These are phyloP conservation scores for Entomortierella parvispora DNA, from an alignment of 192 early-diverging fungal genomes.

Conservation along the genomic window DNA sequence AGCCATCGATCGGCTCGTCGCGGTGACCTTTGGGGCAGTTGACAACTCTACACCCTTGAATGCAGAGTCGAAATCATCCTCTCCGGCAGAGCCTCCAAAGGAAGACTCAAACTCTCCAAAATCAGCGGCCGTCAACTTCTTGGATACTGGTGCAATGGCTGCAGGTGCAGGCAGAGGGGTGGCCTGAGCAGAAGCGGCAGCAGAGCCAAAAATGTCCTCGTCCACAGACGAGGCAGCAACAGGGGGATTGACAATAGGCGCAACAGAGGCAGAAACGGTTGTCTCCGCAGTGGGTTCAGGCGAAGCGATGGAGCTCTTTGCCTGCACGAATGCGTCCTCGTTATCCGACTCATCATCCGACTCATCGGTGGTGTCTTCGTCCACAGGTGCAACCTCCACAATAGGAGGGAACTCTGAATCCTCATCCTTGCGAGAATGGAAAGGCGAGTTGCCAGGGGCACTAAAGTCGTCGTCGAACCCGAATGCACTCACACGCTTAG, in stretches of 20 bases:
- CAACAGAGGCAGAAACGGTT: not conserved
- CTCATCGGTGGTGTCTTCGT: slow-evolving; percentile 42
- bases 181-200: not conserved
- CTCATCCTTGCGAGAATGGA: slow-evolving; percentile 12
- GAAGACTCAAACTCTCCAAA: slow-evolving; percentile 44
- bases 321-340: slow-evolving; percentile 37
- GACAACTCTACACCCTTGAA: slow-evolving; percentile 45
- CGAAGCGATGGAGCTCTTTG: slow-evolving; percentile 28
- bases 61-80: slow-evolving; percentile 40
- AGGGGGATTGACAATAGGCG: not conserved
- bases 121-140: slow-evolving; percentile 44
- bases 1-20: not conserved
- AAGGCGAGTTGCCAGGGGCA: slow-evolving; percentile 4
- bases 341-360: slow-evolving; percentile 24
- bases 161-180: not conserved
- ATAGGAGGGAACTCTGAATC: slow-evolving; percentile 50
- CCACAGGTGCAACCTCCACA: slow-evolving; percentile 27
- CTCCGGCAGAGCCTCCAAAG: slow-evolving; percentile 15
- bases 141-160: slow-evolving; percentile 7
- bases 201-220: not conserved
- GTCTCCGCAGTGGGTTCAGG: not conserved
- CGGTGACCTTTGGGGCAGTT: slow-evolving; percentile 23
- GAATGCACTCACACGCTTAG: slow-evolving; percentile 47
- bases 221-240: not conserved
- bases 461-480: slow-evolving; percentile 51